These are phyloP conservation scores for Sindora glabra DNA, from an alignment of 306 rosid genomes.

Conservation along the genomic window DNA sequence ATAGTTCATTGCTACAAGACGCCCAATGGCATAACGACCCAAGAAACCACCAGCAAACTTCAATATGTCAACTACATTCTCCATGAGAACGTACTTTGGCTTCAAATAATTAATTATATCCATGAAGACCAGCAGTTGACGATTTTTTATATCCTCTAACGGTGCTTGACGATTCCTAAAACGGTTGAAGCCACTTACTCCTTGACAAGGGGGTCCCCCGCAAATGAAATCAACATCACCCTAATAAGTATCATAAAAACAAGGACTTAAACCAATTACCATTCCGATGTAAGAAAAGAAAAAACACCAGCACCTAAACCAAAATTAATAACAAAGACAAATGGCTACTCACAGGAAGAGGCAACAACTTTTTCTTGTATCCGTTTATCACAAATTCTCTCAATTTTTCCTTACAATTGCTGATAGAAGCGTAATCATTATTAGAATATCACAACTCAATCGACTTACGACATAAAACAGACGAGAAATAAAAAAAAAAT, in stretches of 20 bases:
- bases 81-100: slow-evolving; percentile 74
- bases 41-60: slow-evolving; percentile 60
- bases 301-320: not conserved
- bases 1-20: slow-evolving; percentile 63
- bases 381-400: slow-evolving; percentile 27
- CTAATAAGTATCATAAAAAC: slow-evolving; percentile 15
- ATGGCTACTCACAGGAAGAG: slow-evolving; percentile 35
- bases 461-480: not conserved
- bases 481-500: not conserved
- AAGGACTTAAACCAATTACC: not conserved
- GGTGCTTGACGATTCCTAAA: slow-evolving; percentile 45
- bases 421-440: not conserved
- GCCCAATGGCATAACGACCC: slow-evolving; percentile 78
- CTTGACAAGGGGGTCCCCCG: slow-evolving; percentile 95
- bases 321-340: not conserved
- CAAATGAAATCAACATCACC: slow-evolving; percentile 80
- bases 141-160: slow-evolving; percentile 49
- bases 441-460: not conserved
- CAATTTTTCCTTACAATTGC: slow-evolving; percentile 26
- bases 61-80: slow-evolving; percentile 68
- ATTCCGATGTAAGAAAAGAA: too few relatives aligned
- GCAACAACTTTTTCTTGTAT: slow-evolving; percentile 25
- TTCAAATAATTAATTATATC: slow-evolving; percentile 46
- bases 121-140: slow-evolving; percentile 56
- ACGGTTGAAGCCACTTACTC: slow-evolving; percentile 79